Evolutionary conservation across 2,329 filamentous ascomycete species (phyloP).

Genomic region (Pseudocercospora cruenta): DNA sequence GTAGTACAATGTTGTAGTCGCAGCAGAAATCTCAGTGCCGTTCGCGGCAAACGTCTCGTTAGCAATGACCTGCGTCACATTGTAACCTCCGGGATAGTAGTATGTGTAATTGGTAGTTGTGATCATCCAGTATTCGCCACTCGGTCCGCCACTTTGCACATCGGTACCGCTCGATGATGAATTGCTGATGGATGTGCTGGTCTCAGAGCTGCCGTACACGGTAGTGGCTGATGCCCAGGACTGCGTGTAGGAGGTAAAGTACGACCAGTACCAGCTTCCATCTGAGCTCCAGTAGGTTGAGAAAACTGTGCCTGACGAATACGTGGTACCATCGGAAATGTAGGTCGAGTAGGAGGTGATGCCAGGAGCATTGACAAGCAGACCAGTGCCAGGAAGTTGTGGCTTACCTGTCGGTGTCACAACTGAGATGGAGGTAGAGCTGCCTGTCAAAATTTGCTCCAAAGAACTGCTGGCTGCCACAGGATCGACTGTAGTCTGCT

Average conservation of each 20-base stretch:
- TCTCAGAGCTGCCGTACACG: slow-evolving; percentile 30
- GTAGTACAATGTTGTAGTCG: slow-evolving; percentile 31
- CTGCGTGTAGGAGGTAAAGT: slow-evolving; percentile 35
- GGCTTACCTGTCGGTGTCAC: slow-evolving; percentile 32
- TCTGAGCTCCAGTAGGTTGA: slow-evolving; percentile 33
- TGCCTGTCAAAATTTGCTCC: slow-evolving; percentile 33
- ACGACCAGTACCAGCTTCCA: slow-evolving; percentile 37
- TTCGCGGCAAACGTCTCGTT: slow-evolving; percentile 30
- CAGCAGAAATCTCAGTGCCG: slow-evolving; percentile 31
- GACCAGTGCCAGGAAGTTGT: slow-evolving; percentile 26
- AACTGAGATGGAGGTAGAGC: slow-evolving; percentile 35
- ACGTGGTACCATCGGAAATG: slow-evolving; percentile 36
- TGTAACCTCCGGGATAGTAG: slow-evolving; percentile 26
- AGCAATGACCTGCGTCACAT: slow-evolving; percentile 29
- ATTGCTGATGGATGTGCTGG: slow-evolving; percentile 26
- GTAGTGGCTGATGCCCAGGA: slow-evolving; percentile 37
- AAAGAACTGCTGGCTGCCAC: slow-evolving; percentile 34
- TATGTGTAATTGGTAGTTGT: slow-evolving; percentile 25
- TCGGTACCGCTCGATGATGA: slow-evolving; percentile 20
- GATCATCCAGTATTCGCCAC: slow-evolving; percentile 27
- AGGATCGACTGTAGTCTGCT: slow-evolving; percentile 24
- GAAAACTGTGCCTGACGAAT: slow-evolving; percentile 35
- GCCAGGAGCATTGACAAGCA: slow-evolving; percentile 25
- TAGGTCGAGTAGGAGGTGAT: slow-evolving; percentile 34
- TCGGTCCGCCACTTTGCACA: slow-evolving; percentile 14